Conservation (phyloP, 345 rosid genomes). For the Salix suchowensis region DNA sequence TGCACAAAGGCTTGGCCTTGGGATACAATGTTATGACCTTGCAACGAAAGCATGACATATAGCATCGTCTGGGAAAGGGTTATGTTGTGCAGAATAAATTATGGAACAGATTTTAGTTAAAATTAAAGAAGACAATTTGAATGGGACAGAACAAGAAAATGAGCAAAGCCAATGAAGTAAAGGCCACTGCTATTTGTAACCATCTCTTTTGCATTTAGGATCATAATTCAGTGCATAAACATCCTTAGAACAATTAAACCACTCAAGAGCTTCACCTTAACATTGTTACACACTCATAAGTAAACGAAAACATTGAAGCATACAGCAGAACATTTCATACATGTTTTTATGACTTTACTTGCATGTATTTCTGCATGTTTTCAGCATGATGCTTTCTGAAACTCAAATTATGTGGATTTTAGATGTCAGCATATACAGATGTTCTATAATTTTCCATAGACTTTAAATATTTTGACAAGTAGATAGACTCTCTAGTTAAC, state of each 20-base stretch:
- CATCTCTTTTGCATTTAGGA: neutral
- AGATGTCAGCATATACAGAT: neutral
- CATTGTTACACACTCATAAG: neutral
- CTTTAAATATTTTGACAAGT: neutral
- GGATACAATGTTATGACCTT: neutral
- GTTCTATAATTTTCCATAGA: neutral
- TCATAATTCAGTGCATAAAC: neutral
- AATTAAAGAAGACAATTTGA: neutral
- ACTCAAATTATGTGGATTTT: neutral
- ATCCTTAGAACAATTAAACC: neutral
- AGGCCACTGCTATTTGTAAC: neutral
- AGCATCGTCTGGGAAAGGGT: neutral
- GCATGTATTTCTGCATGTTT: neutral
- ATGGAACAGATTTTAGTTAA: neutral
- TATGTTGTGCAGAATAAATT: neutral
- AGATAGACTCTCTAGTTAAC: neutral
- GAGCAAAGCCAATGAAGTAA: neutral
- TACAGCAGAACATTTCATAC: neutral
- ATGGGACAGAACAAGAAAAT: neutral
- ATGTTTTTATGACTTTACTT: neutral
- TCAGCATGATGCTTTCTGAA: neutral
- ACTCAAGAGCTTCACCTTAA: neutral
- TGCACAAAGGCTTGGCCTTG: neutral
- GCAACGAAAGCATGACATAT: neutral
- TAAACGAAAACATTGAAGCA: neutral